phyloP scores from a whole-genome alignment of 2,329 filamentous ascomycete genomes.

The Clonostachys sp. region DNA sequence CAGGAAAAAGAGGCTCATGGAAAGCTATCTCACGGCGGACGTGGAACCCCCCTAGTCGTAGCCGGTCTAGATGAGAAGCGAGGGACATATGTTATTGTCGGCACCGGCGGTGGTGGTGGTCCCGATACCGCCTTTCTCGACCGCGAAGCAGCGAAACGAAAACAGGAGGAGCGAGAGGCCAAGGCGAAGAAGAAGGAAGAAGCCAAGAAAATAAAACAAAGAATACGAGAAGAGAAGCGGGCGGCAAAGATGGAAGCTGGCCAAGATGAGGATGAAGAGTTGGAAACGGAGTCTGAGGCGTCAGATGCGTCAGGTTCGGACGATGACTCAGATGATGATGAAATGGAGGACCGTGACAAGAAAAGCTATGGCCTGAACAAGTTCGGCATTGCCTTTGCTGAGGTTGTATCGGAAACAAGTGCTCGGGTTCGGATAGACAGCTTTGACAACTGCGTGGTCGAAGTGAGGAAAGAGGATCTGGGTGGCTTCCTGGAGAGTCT shows the following conservation, averaged over 20 bases:
- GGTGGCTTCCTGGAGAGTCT: conserved; percentile 85
- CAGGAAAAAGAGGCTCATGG: conserved; percentile 77
- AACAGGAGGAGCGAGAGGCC: conserved; percentile 56
- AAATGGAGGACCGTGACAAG: conserved; percentile 46
- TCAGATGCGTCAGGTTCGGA: conserved; percentile 35
- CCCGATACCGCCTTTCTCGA: conserved; percentile 67
- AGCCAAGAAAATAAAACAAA: conserved; percentile 49
- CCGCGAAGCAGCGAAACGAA: conserved; percentile 59
- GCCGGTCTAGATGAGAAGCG: conserved; percentile 83
- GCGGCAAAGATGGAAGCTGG: conserved; percentile 46
- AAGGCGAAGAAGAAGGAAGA: conserved; percentile 61
- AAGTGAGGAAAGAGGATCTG: conserved; percentile 95
- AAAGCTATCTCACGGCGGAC: conserved; percentile 60
- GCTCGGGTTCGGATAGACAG: conserved; percentile 89
- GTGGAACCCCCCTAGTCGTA: conserved; percentile 82
- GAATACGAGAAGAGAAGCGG: conserved; percentile 55
- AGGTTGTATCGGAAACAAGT: conserved; percentile 87
- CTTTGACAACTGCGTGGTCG: conserved; percentile 95
- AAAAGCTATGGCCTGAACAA: conserved; percentile 76
- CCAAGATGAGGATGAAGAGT: conserved; percentile 40
- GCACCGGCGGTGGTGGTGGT: conserved; percentile 81
- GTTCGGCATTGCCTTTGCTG: conserved; percentile 93
- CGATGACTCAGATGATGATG: conserved; percentile 48
- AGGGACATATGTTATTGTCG: conserved; percentile 88
- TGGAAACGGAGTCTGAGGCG: conserved; percentile 36